Base-by-base conservation (phyloP, 2,329 filamentous ascomycete species). In the Aspergillus calidoustus region DNA sequence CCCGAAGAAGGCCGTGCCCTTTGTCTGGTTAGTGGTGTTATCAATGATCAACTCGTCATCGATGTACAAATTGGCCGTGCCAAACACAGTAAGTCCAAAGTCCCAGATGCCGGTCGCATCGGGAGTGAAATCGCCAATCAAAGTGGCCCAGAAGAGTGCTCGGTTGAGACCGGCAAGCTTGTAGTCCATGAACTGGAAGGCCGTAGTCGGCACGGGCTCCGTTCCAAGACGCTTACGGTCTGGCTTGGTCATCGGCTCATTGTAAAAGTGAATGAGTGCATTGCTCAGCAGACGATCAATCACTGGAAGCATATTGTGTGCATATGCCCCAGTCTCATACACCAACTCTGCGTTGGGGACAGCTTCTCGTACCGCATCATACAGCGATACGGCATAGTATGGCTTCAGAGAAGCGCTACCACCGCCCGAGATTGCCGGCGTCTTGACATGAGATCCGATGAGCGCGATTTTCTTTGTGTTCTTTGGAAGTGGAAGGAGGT, bases 1-100 rank as follows among this genome's bases (percentile, higher is more conserved):
- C 7, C 87, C 85, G 60, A 89, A 86, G 77, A 90, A 90, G 2
- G 83, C 83, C 46, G 86, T 83, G 7, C 87, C 86, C n/a, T 83
- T 81, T 41, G 70, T 77, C 72, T 90, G 88, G 49, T 85, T 83
- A 23, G 85, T 86, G 3, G 82, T 80, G 67, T 89, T 89, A 73
- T 89, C 86, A n/a, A 90, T 81, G 43, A 89, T 76, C 7, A 89
- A 77, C 62, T 85, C 75, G 59, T 79, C 86, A 67, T 90, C 83
- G 61, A 89, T 82, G 68, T 82, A 89, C 8, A 89, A 77, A 67
- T 85, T 86, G 15, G 85, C 87, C 0, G 85, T 87, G 43, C 88
- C 88, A 53, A 82, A 82, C 4, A 89, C 87, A 13, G 85, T 83
- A 43, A 88, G 76, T 23, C 86, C 84, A 61, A 90, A 83, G 68